Base-by-base conservation (phyloP, 768 basidiomycete species). In the Serendipita vermifera region DNA sequence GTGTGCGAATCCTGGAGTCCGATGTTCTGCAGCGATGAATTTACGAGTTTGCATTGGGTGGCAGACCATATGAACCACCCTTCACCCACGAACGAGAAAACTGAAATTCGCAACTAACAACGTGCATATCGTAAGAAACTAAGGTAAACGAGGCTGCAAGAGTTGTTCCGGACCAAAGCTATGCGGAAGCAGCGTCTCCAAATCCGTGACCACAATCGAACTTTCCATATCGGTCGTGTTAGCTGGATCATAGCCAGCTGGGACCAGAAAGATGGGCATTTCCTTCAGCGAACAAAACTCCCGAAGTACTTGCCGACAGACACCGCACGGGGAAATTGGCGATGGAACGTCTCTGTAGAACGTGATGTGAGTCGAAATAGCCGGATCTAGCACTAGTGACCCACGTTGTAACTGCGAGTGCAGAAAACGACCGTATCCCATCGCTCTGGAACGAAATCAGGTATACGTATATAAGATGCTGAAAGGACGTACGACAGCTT, bases 121-220 rank as follows among this genome's bases (percentile, higher is more conserved):
- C n/a, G n/a, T n/a, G n/a, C n/a, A n/a, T n/a, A n/a, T n/a, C n/a
- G n/a, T n/a, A n/a, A n/a, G n/a, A n/a, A n/a, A n/a, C 43, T 11
- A 20, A 38, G 36, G 36, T n/a, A 26, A 26, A 9, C 26, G 27
- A 7, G 39, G 17, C 26, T 26, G 39, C 26, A 26, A 26, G 5
- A 89, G 64, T n/a, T 89, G 74, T 63, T 83, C 89, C 1, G 91
- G 91, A 0, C 91, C 91, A 69, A 94, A 94, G 63, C 87, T 87
- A 70, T 84, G 73, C 0, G 91, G 91, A 51, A 96, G 71, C 53
- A 94, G 69, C 59, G 82, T 79, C 3, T 71, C 85, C 24, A 93
- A 68, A 2, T 82, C 88, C 53, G 80, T 83, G 59, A 80, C 78
- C 51, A 72, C 68, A 11, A 85, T 60, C 48, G 59, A 55, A 0